phyloP scores from a whole-genome alignment of 352 stramenopile genomes.

The Halophytophthora polymorphica region DNA sequence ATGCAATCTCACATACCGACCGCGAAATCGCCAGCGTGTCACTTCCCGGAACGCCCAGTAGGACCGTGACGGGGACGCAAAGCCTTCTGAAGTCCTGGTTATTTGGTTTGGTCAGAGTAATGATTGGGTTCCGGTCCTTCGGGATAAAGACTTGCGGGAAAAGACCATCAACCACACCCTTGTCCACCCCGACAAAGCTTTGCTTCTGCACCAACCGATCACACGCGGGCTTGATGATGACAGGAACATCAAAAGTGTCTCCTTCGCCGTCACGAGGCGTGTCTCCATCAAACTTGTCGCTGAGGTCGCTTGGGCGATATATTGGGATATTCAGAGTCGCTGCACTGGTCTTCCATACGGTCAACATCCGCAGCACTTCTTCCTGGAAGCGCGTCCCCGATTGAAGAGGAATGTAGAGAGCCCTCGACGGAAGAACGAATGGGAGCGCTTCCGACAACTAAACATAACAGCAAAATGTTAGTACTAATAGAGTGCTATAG shows the following conservation, averaged over 20 bases:
- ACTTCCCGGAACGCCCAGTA: conserved; percentile 71
- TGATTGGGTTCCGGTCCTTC: conserved; percentile 38
- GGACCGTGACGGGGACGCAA: conserved; percentile 49
- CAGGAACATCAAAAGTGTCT: conserved; percentile 14
- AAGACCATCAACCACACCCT: conserved; percentile 21
- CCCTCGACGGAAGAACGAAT: conserved; percentile 20
- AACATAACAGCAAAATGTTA: conserved; percentile 1
- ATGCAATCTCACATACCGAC: conserved; percentile 50
- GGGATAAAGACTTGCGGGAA: conserved; percentile 63
- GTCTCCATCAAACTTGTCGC: conserved; percentile 30
- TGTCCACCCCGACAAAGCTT: conserved; percentile 15
- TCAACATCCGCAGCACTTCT: conserved; percentile 51
- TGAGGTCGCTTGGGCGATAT: conserved; percentile 47
- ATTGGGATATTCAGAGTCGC: conserved; percentile 43
- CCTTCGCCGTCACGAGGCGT: conserved; percentile 33
- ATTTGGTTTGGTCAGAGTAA: conserved; percentile 37
- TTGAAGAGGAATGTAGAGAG: conserved; percentile 51
- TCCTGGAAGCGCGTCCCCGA: conserved; percentile 64
- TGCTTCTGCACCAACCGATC: conserved; percentile 20
- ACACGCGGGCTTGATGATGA: conserved; percentile 21
- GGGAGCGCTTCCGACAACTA: conserved; percentile 42
- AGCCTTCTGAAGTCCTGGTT: conserved; percentile 24
- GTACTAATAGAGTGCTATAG: too few species aligned
- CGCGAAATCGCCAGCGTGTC: conserved; percentile 27
- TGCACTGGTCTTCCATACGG: conserved; percentile 55